These are phyloP conservation scores for Gyrodon lividus DNA, from an alignment of 768 basidiomycete species.

Conservation along the genomic window DNA sequence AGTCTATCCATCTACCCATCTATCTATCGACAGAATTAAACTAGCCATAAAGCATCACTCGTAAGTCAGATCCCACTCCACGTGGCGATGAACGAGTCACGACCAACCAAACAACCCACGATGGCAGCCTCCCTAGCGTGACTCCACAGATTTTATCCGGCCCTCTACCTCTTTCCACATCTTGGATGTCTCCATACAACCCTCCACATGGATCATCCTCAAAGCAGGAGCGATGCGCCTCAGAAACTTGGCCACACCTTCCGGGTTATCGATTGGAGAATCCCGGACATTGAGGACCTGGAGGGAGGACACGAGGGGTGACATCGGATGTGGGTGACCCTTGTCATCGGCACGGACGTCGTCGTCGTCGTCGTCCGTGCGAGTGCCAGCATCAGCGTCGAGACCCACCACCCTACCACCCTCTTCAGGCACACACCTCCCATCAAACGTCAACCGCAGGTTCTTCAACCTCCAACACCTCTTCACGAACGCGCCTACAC, in stretches of 20 bases:
- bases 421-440: slow-evolving; percentile 3
- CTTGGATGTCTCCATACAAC: slow-evolving; percentile 27
- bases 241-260: slow-evolving; percentile 26
- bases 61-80: no score
- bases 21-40: no score
- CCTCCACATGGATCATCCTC: slow-evolving; percentile 26
- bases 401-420: not conserved
- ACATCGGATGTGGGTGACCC: not conserved
- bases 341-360: not conserved
- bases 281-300: slow-evolving; percentile 28
- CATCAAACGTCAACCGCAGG: slow-evolving; percentile 27
- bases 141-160: slow-evolving; percentile 14
- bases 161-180: slow-evolving; percentile 29
- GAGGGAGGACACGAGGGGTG: slow-evolving; percentile 8
- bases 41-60: no score
- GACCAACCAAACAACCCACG: no score
- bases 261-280: slow-evolving; percentile 26
- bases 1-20: no score
- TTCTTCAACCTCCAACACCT: slow-evolving; percentile 18
- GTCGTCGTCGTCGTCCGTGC: not conserved
- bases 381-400: not conserved
- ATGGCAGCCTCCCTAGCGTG: not conserved
- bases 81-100: no score
- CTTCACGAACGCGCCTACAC: slow-evolving; percentile 20
- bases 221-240: slow-evolving; percentile 23